Conservation (phyloP, 805 yeast genomes). For the Kluyveromyces aestuarii region DNA sequence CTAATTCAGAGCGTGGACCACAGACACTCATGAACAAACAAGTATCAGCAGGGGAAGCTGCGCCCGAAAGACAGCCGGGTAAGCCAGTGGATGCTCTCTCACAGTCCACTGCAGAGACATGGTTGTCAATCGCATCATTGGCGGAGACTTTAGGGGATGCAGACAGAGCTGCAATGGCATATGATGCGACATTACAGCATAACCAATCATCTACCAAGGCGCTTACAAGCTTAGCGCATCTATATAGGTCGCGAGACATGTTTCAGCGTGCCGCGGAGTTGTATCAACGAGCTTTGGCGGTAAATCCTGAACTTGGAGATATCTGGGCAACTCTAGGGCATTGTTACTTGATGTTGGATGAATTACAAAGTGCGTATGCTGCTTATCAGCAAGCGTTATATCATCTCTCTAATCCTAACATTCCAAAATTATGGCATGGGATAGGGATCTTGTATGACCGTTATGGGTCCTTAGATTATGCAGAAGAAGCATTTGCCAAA, state of each 20-base stretch:
- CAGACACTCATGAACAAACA: background rate
- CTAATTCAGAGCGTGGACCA: background rate
- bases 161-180: slow-evolving; percentile 82
- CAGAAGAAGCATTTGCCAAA: slow-evolving; percentile 96
- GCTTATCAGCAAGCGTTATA: slow-evolving; percentile 95
- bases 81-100: slow-evolving; percentile 30
- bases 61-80: background rate
- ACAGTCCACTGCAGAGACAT: slow-evolving; percentile 65
- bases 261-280: slow-evolving; percentile 92
- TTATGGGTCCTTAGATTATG: slow-evolving; percentile 92
- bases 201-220: slow-evolving; percentile 82
- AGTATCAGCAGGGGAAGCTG: background rate
- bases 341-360: slow-evolving; percentile 94
- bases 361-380: slow-evolving; percentile 87
- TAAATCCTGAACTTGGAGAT: slow-evolving; percentile 84
- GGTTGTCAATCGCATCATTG: slow-evolving; percentile 82
- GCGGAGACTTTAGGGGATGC: slow-evolving; percentile 86
- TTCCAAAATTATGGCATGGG: slow-evolving; percentile 97
- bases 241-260: slow-evolving; percentile 81
- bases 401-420: slow-evolving; percentile 85
- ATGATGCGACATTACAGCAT: slow-evolving; percentile 79
- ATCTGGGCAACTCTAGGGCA: slow-evolving; percentile 97
- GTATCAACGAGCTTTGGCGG: slow-evolving; percentile 75
- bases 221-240: slow-evolving; percentile 75
- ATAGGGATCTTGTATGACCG: slow-evolving; percentile 94